Base-by-base conservation (phyloP, 2,329 filamentous ascomycete genomes). In the Ascochyta lentis region DNA sequence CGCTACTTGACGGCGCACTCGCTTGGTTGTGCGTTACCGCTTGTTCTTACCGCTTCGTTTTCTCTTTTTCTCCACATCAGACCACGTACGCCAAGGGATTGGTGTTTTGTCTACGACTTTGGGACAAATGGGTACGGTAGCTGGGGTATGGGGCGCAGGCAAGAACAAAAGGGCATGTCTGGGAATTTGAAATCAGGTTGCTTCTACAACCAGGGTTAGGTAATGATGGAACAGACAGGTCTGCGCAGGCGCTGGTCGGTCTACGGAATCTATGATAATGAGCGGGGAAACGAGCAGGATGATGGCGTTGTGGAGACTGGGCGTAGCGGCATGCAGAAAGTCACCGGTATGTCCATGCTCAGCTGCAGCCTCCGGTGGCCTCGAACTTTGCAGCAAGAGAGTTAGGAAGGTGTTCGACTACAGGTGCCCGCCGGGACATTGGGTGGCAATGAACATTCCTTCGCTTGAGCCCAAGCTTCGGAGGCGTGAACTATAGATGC, bases 181-280 rank as follows among this genome's bases (percentile, higher is more conserved):
- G 26, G 54, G 51, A 49, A 49, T 58, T 59, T 57, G 56, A 56
- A 42, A 44, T 64, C 55, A 64, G 61, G 41, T 63, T 71, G 55
- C 61, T 73, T 70, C 70, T 67, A 23, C 57, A 55, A 59, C 51
- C 56, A 52, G 57, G 59, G 51, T 56, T 52, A 47, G 41, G 42
- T 72, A 67, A 70, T 69, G 62, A 50, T 52, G 51, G 56, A 41
- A 56, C 43, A 49, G 58, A 58, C 44, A 51, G 56, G 54, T 65
- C 60, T 61, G 65, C 67, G 72, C 72, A 52, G 72, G 72, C 72
- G 65, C 66, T 65, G 71, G 69, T 63, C 57, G 49, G 59, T 54
- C 45, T 52, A 45, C 51, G 48, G 52, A 57, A 57, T 56, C 54
- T 60, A 64, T 56, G 63, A 71, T 71, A 66, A 72, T 65, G 58